Evolutionary conservation across 1,139 yeast species (phyloP).

Genomic region (Taphrina deformans): DNA sequence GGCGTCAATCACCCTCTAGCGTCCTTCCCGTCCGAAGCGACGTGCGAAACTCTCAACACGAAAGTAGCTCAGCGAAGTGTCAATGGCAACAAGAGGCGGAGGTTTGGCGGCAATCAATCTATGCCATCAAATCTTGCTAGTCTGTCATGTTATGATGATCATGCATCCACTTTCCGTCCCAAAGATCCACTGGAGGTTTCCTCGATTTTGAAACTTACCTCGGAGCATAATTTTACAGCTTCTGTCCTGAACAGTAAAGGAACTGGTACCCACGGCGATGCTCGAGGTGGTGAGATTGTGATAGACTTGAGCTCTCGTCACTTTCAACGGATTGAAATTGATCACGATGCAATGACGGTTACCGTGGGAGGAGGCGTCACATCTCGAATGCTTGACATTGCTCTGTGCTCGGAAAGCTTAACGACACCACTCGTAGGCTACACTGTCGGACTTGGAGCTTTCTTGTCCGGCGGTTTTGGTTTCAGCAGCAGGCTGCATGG

Average conservation of each 20-base stretch:
- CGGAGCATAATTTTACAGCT: background rate
- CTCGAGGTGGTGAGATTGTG: constrained; percentile 11
- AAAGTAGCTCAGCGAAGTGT: constrained; percentile 15
- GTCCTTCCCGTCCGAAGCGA: constrained; percentile 10
- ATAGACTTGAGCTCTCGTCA: background rate
- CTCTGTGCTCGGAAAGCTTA: background rate
- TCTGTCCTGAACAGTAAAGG: constrained; percentile 15
- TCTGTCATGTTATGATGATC: background rate
- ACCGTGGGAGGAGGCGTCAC: constrained; percentile 16
- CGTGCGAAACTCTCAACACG: constrained; percentile 1
- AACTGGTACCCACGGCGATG: constrained; percentile 13
- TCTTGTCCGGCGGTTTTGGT: constrained; percentile 21
- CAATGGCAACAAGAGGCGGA: constrained; percentile 3
- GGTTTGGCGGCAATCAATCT: background rate
- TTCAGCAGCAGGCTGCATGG: constrained; percentile 18
- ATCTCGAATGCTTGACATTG: constrained; percentile 9
- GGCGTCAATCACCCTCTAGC: background rate
- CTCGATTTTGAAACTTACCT: background rate
- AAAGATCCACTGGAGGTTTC: background rate
- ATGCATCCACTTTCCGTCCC: background rate
- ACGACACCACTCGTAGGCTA: constrained; percentile 18
- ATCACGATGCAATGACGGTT: constrained; percentile 6
- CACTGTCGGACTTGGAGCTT: constrained; percentile 19
- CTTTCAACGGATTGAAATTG: constrained; percentile 2
- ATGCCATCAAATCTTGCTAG: background rate